A percentile compares a stretch with the other conserved stretches of the same genome.
phyloP scores from a whole-genome alignment of 306 rosid species.

The Gynostemma pentaphyllum region DNA sequence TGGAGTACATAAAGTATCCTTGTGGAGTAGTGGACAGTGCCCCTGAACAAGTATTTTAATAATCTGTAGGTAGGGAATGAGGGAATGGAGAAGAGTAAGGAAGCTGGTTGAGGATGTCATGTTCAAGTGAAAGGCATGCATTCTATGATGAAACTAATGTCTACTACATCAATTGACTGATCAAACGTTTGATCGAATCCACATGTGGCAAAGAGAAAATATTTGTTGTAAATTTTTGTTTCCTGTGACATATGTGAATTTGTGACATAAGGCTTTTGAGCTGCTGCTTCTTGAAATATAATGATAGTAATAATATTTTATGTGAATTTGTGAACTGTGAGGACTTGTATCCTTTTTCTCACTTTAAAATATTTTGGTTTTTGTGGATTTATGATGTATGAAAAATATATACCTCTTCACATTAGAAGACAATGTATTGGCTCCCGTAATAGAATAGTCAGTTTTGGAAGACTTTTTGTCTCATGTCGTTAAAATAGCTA shows the following conservation, averaged over 20 bases:
- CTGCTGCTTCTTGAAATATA: too few relatives aligned
- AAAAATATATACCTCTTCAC: neutral
- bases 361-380: neutral
- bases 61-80: neutral
- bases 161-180: neutral
- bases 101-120: neutral
- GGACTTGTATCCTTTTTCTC: neutral
- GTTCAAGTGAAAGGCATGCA: neutral
- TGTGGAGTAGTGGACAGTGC: too few relatives aligned
- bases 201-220: neutral
- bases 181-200: neutral
- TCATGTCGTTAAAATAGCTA: neutral
- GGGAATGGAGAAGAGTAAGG: neutral
- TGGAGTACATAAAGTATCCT: too few relatives aligned
- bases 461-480: neutral
- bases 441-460: neutral
- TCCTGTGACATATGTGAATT: neutral
- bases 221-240: neutral
- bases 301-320: too few relatives aligned
- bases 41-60: neutral
- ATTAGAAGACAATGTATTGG: neutral
- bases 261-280: too few relatives aligned
- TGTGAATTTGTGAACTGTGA: neutral
- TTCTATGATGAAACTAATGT: neutral
- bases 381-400: neutral